phyloP scores from a whole-genome alignment of 768 basidiomycete species.

The Pholiota microspora region DNA sequence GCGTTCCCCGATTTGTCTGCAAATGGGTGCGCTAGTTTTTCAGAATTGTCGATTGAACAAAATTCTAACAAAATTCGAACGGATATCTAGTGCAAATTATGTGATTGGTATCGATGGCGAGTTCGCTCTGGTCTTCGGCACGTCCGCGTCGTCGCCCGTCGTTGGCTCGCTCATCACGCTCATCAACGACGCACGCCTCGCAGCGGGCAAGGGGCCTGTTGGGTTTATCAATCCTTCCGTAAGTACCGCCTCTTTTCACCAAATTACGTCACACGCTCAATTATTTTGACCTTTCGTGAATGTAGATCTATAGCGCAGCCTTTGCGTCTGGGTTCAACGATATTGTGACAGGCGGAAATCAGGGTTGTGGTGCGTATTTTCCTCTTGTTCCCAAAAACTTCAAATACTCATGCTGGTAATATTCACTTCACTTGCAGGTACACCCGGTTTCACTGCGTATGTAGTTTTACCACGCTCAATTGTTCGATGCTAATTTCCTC shows the following conservation, averaged over 20 bases:
- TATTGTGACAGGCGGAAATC: constrained; percentile 38
- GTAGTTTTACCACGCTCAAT: too few species aligned
- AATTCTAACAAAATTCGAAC: neutral
- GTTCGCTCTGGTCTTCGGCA: constrained; percentile 43
- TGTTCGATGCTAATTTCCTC: neutral
- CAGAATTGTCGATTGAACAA: neutral
- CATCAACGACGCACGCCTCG: constrained; percentile 52
- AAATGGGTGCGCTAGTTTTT: constrained; percentile 43
- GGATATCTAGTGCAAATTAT: neutral
- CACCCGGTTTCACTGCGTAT: constrained; percentile 34
- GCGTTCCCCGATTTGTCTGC: constrained; percentile 53
- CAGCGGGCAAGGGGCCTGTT: constrained; percentile 37
- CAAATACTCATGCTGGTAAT: neutral
- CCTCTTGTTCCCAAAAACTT: neutral
- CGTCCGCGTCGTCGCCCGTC: constrained; percentile 48
- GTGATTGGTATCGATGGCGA: constrained; percentile 34
- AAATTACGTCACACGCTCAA: too few species aligned
- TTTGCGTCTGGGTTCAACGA: constrained; percentile 39
- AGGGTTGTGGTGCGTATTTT: constrained; percentile 32
- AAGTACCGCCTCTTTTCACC: neutral
- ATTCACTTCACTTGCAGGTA: neutral
- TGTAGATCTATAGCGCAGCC: constrained; percentile 31
- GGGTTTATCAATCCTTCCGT: constrained; percentile 52
- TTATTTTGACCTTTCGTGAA: too few species aligned
- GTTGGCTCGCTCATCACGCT: constrained; percentile 48